Conservation (phyloP, 805 yeast species). For the Candida odintsovae region DNA sequence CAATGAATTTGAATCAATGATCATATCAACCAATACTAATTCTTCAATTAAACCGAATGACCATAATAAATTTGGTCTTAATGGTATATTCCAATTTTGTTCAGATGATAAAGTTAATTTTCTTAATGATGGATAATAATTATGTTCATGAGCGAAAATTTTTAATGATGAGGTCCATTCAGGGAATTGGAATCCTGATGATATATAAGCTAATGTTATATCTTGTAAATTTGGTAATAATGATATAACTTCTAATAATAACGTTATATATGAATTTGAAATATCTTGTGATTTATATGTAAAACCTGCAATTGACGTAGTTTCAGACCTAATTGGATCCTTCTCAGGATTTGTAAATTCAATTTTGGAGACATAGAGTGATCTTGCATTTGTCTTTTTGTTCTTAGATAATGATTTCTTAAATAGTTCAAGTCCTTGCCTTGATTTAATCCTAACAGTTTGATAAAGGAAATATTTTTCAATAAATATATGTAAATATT, state of each 20-base stretch:
- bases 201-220: constrained; percentile 37
- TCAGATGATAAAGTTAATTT: constrained; percentile 37
- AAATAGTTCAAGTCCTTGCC: constrained; percentile 24
- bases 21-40: constrained; percentile 39
- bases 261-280: constrained; percentile 25
- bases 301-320: constrained; percentile 19
- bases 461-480: constrained; percentile 34
- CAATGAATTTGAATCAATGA: constrained; percentile 38
- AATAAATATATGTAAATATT: constrained; percentile 30
- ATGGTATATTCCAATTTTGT: constrained; percentile 47
- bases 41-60: constrained; percentile 40
- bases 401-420: constrained; percentile 32
- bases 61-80: constrained; percentile 41
- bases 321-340: constrained; percentile 9
- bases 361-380: constrained; percentile 17
- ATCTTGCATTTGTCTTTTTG: constrained; percentile 18
- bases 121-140: constrained; percentile 23
- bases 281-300: constrained; percentile 18
- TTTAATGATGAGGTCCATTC: constrained; percentile 23
- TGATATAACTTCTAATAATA: constrained; percentile 36
- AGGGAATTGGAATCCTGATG: constrained; percentile 43
- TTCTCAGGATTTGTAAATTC: constrained; percentile 16
- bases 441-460: constrained; percentile 23
- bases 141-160: constrained; percentile 22
- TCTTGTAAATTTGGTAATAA: constrained; percentile 41